A percentile compares a stretch with the other conserved stretches of the same genome.
phyloP scores from a whole-genome alignment of 768 basidiomycete species.

The Phylloporus arenicola region DNA sequence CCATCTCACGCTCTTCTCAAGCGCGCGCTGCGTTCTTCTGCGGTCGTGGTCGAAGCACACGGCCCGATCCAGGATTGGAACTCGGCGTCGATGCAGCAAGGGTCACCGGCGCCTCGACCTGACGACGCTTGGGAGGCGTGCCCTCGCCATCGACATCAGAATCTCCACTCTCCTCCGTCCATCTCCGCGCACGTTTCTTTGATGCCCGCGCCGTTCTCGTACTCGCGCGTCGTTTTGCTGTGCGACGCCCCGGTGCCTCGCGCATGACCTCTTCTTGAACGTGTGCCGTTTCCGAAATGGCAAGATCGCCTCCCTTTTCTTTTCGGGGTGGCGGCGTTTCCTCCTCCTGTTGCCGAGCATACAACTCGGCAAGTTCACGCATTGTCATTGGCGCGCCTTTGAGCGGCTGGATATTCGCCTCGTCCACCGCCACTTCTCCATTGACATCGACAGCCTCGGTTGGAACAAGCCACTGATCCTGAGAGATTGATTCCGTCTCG shows the following conservation, averaged over 20 bases:
- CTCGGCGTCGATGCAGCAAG: slow-evolving; percentile 4
- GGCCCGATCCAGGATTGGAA: slow-evolving; percentile 30
- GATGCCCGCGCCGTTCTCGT: slow-evolving; percentile 13
- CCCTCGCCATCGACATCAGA: slow-evolving; percentile 20
- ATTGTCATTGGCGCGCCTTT: slow-evolving; percentile 50
- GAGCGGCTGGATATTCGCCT: slow-evolving; percentile 10
- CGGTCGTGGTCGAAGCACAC: slow-evolving; percentile 55
- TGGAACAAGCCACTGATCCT: slow-evolving; percentile 1
- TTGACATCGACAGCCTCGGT: slow-evolving; percentile 8
- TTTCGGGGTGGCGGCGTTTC: slow-evolving; percentile 22
- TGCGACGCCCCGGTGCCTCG: slow-evolving; percentile 10
- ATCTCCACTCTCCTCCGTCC: slow-evolving; percentile 16
- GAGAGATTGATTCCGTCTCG: slow-evolving; percentile 2
- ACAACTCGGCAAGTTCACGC: slow-evolving; percentile 53
- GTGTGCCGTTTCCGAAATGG: not conserved
- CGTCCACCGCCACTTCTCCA: slow-evolving; percentile 12
- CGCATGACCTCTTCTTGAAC: slow-evolving; percentile 1
- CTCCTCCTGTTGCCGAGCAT: slow-evolving; percentile 6
- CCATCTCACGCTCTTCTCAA: slow-evolving; percentile 45
- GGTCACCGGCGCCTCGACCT: slow-evolving; percentile 8
- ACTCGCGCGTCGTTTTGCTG: not conserved
- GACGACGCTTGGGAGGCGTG: slow-evolving; percentile 32
- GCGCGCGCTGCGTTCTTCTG: slow-evolving; percentile 48
- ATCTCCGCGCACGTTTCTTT: slow-evolving; percentile 24
- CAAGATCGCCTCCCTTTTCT: slow-evolving; percentile 2